These are phyloP conservation scores for Rhinocladiella mackenziei DNA, from an alignment of 2,329 filamentous ascomycete genomes.

Conservation along the genomic window DNA sequence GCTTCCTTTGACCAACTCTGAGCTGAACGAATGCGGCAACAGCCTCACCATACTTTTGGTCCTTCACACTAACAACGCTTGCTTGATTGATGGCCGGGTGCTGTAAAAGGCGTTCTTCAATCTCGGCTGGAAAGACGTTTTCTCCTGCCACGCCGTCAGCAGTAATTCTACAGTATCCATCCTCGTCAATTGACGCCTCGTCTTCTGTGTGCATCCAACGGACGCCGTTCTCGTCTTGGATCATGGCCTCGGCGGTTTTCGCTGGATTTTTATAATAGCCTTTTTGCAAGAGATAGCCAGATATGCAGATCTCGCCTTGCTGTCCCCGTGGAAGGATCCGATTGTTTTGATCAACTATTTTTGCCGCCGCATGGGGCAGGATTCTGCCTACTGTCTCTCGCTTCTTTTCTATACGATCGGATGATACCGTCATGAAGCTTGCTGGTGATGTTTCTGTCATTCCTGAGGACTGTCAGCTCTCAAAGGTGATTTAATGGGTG, in stretches of 20 bases:
- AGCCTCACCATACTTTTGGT: conserved; percentile 69
- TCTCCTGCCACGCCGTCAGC: conserved; percentile 63
- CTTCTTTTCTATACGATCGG: not conserved
- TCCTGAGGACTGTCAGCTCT: too few species aligned
- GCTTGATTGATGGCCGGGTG: conserved; percentile 60
- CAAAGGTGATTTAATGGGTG: too few species aligned
- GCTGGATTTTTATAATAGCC: conserved; percentile 73
- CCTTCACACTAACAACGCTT: conserved; percentile 64
- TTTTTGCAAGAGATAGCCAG: conserved; percentile 83
- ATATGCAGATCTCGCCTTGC: conserved; percentile 73
- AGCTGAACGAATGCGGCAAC: conserved; percentile 59
- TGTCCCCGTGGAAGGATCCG: conserved; percentile 54
- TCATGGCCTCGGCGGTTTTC: conserved; percentile 64
- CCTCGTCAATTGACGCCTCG: conserved; percentile 73
- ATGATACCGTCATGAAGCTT: not conserved
- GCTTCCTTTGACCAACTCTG: conserved; percentile 50
- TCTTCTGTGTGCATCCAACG: conserved; percentile 90
- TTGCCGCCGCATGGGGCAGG: not conserved
- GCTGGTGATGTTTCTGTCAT: not conserved
- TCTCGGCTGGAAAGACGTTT: conserved; percentile 79
- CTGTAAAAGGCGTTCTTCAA: conserved; percentile 78
- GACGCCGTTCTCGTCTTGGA: conserved; percentile 38
- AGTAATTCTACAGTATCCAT: conserved; percentile 76
- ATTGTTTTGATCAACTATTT: not conserved
- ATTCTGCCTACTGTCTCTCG: not conserved